Conservation (phyloP, 768 basidiomycete genomes). For the Russula foetens region DNA sequence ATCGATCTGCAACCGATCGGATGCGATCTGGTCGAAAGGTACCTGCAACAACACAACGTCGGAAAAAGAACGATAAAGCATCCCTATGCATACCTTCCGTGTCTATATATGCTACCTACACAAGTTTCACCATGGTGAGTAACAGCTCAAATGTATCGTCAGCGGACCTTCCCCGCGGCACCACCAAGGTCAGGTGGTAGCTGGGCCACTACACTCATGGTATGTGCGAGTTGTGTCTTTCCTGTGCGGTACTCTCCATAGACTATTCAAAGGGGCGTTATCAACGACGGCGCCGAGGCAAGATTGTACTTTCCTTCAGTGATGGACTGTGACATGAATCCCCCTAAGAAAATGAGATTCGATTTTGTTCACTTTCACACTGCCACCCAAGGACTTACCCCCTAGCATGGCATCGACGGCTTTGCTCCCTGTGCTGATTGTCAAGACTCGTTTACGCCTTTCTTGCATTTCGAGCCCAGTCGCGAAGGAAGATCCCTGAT, state of each 20-base stretch:
- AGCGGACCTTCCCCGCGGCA: slow-evolving; percentile 70
- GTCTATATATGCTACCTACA: slow-evolving; percentile 84
- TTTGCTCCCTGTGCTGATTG: slow-evolving; percentile 92
- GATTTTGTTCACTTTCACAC: neutral
- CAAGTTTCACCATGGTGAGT: neutral
- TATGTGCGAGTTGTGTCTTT: slow-evolving; percentile 93
- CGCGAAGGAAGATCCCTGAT: slow-evolving; percentile 82
- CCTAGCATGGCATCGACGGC: slow-evolving; percentile 83
- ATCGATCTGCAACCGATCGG: slow-evolving; percentile 79
- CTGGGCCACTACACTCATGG: slow-evolving; percentile 86
- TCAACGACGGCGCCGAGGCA: neutral
- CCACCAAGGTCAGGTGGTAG: slow-evolving; percentile 87
- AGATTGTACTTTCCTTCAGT: slow-evolving; percentile 57
- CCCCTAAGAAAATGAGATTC: slow-evolving; percentile 40
- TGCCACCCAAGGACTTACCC: slow-evolving; percentile 36
- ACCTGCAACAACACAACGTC: slow-evolving; percentile 35
- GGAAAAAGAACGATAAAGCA: neutral
- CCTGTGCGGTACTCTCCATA: slow-evolving; percentile 96
- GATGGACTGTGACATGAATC: slow-evolving; percentile 87
- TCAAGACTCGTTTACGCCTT: slow-evolving; percentile 66
- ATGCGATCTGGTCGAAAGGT: slow-evolving; percentile 95
- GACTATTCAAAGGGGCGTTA: slow-evolving; percentile 37
- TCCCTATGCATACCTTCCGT: slow-evolving; percentile 54
- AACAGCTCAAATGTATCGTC: neutral
- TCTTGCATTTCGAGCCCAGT: slow-evolving; percentile 91